A percentile compares a stretch with the other conserved stretches of the same genome.
Evolutionary conservation across 257 asterid genomes (phyloP).

Genomic region (Lithospermum erythrorhizon): DNA sequence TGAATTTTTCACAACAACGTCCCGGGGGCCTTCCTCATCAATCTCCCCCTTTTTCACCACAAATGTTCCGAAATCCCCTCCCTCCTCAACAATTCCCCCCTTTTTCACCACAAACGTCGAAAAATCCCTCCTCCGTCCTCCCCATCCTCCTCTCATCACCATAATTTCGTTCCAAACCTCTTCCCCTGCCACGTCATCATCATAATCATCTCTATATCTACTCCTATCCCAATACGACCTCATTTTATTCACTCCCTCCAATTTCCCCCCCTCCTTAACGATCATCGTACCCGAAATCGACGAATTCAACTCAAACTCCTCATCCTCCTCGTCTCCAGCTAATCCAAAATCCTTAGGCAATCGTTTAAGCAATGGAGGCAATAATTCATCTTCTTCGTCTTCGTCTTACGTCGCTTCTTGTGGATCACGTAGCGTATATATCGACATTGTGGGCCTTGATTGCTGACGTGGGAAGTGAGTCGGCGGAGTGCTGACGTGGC

Average conservation of each 20-base stretch:
- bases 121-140: conserved; percentile 41
- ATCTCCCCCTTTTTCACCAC: no score
- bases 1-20: no score
- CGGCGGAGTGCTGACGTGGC: no score
- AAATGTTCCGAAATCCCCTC: conserved; percentile 6
- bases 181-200: conserved; percentile 30
- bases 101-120: conserved; percentile 78
- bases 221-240: conserved; percentile 29
- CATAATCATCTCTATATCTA: conserved; percentile 26
- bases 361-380: conserved; percentile 77
- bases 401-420: conserved; percentile 34
- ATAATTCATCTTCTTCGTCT: conserved; percentile 49
- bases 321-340: not conserved
- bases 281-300: conserved; percentile 79
- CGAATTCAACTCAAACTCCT: not conserved
- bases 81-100: conserved; percentile 25
- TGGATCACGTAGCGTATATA: conserved; percentile 52
- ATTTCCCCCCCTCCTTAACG: no score
- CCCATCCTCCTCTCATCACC: conserved; percentile 17
- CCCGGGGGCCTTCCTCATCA: conserved; percentile 36
- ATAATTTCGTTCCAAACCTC: conserved; percentile 17
- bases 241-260: conserved; percentile 1
- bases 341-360: conserved; percentile 84
- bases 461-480: conserved; percentile 45
- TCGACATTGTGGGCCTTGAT: conserved; percentile 23